Evolutionary conservation across 2,329 filamentous ascomycete genomes (phyloP), one percentile per base, ranked within the genome.

Genomic region (Cladosporium sphaerospermum): DNA sequence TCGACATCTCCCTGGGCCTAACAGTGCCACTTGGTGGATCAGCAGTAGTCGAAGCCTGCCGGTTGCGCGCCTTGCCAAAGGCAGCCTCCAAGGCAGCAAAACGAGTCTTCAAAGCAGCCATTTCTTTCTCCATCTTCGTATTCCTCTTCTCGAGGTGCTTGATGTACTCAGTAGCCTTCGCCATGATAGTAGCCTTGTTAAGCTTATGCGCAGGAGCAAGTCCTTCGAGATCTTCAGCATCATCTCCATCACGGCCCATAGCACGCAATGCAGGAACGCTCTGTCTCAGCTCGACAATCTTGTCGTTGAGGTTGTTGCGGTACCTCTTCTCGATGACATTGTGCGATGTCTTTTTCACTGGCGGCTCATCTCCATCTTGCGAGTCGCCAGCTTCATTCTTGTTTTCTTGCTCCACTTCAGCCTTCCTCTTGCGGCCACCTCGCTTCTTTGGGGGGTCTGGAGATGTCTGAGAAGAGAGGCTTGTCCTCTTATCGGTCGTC

Each of bases 321-420:
- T 97, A 97, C 60, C 92, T 79, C 78, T 96, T 97, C 73, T 97
- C 92, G 58, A 97, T 96, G 79, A 97, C 93, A 71, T 96, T 97
- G 72, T 97, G 92, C 2, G 92, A 90, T 32, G 91, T 95, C 78
- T 96, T 96, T 78, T 96, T 96, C 54, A 75, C 75, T 23, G 73
- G 79, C 47, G 67, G 78, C 19, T 65, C 75, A 37, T 66, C 67
- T 16, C 59, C 63, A 23, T 67, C 66, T 34, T 62, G 59, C 16
- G 54, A 57, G 32, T 63, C 62, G 10, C 61, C 61, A 63, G 78
- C 83, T 61, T 75, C 80, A 3, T 81, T 75, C n/a, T 55, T 57
- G 28, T 53, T 42, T 33, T 64, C 59, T 23, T 59, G 55, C 37
- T 63, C 57, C 5, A 61, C 57, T 28, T 67, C 67, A 2, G 61